Base-by-base conservation (phyloP, 768 basidiomycete genomes). In the Suillus placidus region DNA sequence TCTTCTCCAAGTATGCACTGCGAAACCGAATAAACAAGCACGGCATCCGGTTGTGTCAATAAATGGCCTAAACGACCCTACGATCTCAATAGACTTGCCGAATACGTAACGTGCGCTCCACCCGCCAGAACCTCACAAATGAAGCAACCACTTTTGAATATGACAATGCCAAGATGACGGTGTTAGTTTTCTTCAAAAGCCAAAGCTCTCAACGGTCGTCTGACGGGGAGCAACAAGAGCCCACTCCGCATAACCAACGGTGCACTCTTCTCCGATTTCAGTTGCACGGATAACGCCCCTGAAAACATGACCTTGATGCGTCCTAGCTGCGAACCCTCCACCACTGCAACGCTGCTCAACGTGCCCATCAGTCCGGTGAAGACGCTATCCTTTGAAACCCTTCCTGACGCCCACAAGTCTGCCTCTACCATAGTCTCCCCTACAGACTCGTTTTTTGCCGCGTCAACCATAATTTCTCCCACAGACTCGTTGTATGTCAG, bases 401-500 rank as follows among this genome's bases (percentile, higher is more conserved):
- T 60, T 30, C 54, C 49, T 8, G 66, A 68, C 47, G 35, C 56
- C 35, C 66, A 74, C 61, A 70, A 72, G 35, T 42, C 26, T 18
- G 13, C 47, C 4, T 60, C 45, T 51, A 52, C 60, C 34, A 20
- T 35, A 49, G 62, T 34, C 30, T 68, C 65, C 18, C 69, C 65
- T 67, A 30, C 65, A 20, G 64, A 62, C 18, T 30, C 43, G 57
- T 64, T 67, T 32, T 67, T 14, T 49, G 23, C 47, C 26, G 47
- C 47, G 23, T 49, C 47, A 13, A 49, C 47, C 47, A 35, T 60
- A 62, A 14, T 43, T 49, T 55, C 65, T 64, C 16, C 49, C 64
- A 34, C 65, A 20, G 62, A 62, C 14, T 23, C 38, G 57, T 66
- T 66, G 35, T 66, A 68, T 20, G 72, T 72, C 56, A 38, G 71